Evolutionary conservation across 2,329 filamentous ascomycete genomes (phyloP).

Genomic region (Colletotrichum sp.): DNA sequence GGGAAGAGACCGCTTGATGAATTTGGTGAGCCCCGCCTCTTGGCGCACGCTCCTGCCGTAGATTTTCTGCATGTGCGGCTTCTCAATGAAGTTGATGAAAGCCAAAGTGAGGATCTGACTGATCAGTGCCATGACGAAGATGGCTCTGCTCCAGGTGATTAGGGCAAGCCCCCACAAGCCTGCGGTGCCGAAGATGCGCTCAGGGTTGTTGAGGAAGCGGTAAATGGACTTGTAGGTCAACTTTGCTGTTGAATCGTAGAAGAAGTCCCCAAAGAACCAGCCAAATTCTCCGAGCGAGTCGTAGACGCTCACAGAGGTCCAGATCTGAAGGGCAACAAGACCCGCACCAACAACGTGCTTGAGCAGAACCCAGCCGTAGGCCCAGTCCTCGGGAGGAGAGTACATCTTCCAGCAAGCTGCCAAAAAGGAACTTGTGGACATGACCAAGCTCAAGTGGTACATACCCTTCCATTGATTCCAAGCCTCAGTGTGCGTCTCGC

Average conservation of each 20-base stretch:
- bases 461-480: conserved; percentile 98
- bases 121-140: conserved; percentile 85
- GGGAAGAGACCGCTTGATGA: conserved; percentile 84
- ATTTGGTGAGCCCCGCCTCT: conserved; percentile 91
- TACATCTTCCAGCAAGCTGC: conserved; percentile 98
- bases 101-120: conserved; percentile 85
- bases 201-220: conserved; percentile 96
- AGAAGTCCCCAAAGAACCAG: conserved; percentile 99
- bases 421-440: conserved; percentile 89
- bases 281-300: conserved; percentile 96
- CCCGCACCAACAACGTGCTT: conserved; percentile 85
- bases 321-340: conserved; percentile 85
- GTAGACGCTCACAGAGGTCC: conserved; percentile 93
- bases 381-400: conserved; percentile 83
- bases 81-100: conserved; percentile 93
- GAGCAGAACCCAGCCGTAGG: conserved; percentile 81
- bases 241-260: conserved; percentile 88
- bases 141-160: conserved; percentile 86
- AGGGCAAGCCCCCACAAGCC: conserved; percentile 95
- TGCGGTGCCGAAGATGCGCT: conserved; percentile 89
- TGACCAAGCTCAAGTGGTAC: conserved; percentile 89
- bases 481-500: conserved; percentile 86
- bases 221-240: conserved; percentile 97
- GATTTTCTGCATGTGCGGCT: conserved; percentile 97
- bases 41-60: conserved; percentile 85